Conservation (phyloP, 2,329 filamentous ascomycete species). For the Ciborinia camelliae region DNA sequence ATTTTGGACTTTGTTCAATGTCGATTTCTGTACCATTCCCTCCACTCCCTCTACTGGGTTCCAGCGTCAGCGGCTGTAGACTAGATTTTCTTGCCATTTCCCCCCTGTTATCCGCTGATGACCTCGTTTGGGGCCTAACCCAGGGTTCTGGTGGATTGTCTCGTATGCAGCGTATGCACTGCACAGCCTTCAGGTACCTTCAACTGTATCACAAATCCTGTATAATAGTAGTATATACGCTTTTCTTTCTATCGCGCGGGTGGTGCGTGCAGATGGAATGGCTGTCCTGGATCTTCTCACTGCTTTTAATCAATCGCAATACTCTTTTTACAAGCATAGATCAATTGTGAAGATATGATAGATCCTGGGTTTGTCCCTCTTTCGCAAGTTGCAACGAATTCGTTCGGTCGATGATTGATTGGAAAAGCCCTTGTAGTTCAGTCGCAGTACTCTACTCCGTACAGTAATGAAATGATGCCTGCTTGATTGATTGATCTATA, state of each 20-base stretch:
- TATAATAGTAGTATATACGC: constrained; percentile 24
- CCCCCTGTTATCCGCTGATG: constrained; percentile 27
- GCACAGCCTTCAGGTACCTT: constrained; percentile 30
- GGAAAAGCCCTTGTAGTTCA: background rate
- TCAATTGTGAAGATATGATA: background rate
- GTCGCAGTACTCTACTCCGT: background rate
- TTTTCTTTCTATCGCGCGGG: constrained; percentile 19
- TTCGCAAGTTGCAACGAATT: background rate
- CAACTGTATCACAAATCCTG: constrained; percentile 25
- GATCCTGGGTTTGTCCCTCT: background rate
- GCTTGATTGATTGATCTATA: background rate
- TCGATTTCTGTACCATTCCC: constrained; percentile 17
- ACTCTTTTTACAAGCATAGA: constrained; percentile 6
- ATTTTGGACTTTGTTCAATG: constrained; percentile 25
- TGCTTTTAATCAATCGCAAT: constrained; percentile 1
- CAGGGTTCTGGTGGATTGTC: constrained; percentile 22
- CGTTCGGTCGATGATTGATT: background rate
- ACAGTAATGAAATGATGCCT: background rate
- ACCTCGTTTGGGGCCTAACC: constrained; percentile 15
- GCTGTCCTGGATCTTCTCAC: constrained; percentile 5
- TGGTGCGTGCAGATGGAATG: constrained; percentile 23
- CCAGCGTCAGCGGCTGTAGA: constrained; percentile 36
- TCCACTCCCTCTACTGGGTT: constrained; percentile 21
- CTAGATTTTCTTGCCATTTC: constrained; percentile 34
- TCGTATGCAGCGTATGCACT: constrained; percentile 24